phyloP scores from a whole-genome alignment of 1,284 basidiomycete genomes.

The Apiotrichum gracile region DNA sequence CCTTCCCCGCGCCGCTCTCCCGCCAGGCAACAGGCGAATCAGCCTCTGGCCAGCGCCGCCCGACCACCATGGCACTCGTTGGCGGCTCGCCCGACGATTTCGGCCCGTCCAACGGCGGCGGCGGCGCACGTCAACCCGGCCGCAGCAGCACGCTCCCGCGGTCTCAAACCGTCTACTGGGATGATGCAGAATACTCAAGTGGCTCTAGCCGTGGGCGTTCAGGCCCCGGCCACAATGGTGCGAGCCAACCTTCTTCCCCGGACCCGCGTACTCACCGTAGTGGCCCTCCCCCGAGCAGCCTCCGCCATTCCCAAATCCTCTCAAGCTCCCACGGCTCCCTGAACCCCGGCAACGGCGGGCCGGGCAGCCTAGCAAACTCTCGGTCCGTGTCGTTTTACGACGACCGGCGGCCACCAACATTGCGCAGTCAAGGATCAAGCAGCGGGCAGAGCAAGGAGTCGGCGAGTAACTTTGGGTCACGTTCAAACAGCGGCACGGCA shows the following conservation, averaged over 20 bases:
- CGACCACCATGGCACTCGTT: constrained; percentile 2
- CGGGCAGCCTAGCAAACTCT: constrained; percentile 2
- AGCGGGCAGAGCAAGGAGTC: constrained; percentile 13
- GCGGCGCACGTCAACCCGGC: constrained; percentile 3
- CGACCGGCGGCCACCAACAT: constrained; percentile 6
- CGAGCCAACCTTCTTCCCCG: not conserved
- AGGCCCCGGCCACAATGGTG: constrained; percentile 1
- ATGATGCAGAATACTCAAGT: constrained; percentile 33
- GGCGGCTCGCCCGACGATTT: not conserved
- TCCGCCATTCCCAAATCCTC: constrained; percentile 18
- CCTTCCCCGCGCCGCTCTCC: constrained; percentile 15
- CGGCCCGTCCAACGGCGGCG: constrained; percentile 4
- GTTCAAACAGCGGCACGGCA: constrained; percentile 13
- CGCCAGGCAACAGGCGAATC: constrained; percentile 14
- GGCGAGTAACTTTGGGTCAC: constrained; percentile 4
- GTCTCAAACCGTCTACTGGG: constrained; percentile 44
- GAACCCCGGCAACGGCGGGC: not conserved
- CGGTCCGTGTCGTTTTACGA: constrained; percentile 19
- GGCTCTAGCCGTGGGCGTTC: not conserved
- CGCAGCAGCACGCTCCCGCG: constrained; percentile 15
- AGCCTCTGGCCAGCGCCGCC: not conserved
- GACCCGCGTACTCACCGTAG: constrained; percentile 2
- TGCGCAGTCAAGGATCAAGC: constrained; percentile 13
- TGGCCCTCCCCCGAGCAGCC: constrained; percentile 12
- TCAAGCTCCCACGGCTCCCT: not conserved